Conservation (phyloP, 2,329 filamentous ascomycete genomes). For the Akanthomyces dipterigenus region DNA sequence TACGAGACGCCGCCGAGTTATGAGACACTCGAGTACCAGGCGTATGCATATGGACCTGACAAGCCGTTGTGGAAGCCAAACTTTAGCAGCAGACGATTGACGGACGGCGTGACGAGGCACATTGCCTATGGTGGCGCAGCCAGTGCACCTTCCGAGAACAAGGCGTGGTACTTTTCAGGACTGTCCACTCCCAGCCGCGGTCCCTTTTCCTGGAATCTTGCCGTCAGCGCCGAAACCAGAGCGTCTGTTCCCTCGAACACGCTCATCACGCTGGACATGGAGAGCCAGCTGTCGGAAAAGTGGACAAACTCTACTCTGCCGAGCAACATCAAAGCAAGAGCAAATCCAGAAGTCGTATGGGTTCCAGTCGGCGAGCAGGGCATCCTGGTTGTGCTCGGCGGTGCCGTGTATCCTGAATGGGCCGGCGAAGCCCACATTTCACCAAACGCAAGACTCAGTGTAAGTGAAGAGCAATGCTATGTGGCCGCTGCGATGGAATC, state of each 20-base stretch:
- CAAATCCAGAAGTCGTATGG: slow-evolving; percentile 62
- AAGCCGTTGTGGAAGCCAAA: slow-evolving; percentile 36
- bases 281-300: slow-evolving; percentile 36
- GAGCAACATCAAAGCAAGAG: slow-evolving; percentile 42
- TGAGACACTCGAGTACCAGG: slow-evolving; percentile 43
- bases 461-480: slow-evolving; percentile 19
- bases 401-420: slow-evolving; percentile 58
- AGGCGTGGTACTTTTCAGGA: slow-evolving; percentile 66
- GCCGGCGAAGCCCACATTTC: slow-evolving; percentile 19
- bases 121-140: slow-evolving; percentile 57
- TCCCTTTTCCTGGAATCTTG: slow-evolving; percentile 34
- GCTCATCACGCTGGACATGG: slow-evolving; percentile 57
- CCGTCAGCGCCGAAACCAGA: slow-evolving; percentile 26
- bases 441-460: slow-evolving; percentile 24
- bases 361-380: slow-evolving; percentile 72
- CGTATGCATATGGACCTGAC: slow-evolving; percentile 43
- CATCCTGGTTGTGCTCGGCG: slow-evolving; percentile 70
- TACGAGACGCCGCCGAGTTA: slow-evolving; percentile 35
- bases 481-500: neutral
- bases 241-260: slow-evolving; percentile 44
- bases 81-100: slow-evolving; percentile 36
- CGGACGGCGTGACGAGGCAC: slow-evolving; percentile 48
- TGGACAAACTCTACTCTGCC: slow-evolving; percentile 55
- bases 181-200: slow-evolving; percentile 45
- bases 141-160: slow-evolving; percentile 62